Conservation (phyloP, 1,139 yeast species). For the Nakaseomyces nivariensis region DNA sequence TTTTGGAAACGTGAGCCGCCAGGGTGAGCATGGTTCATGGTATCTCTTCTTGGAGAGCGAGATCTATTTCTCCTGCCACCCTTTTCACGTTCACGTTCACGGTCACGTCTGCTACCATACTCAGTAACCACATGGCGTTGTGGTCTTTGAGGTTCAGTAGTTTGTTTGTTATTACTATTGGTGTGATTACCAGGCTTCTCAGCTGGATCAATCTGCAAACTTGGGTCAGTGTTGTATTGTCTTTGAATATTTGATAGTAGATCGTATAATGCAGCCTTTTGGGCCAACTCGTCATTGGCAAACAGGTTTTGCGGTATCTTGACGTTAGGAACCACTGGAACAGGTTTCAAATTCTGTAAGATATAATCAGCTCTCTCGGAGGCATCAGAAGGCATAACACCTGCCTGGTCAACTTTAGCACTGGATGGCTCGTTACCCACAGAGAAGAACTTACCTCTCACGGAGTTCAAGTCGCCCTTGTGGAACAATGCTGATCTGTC, state of each 20-base stretch:
- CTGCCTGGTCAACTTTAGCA: conserved; percentile 16
- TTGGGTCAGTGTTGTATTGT: conserved; percentile 11
- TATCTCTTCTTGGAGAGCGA: conserved; percentile 25
- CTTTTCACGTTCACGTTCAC: conserved; percentile 22
- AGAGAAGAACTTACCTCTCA: conserved; percentile 52
- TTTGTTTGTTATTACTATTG: not conserved
- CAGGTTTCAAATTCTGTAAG: conserved; percentile 17
- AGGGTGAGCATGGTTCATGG: not conserved
- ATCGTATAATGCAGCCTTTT: conserved; percentile 38
- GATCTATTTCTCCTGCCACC: conserved; percentile 27
- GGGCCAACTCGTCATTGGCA: conserved; percentile 28
- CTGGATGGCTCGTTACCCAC: conserved; percentile 23
- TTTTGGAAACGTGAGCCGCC: not conserved
- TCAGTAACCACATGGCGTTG: conserved; percentile 16
- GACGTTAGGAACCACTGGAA: conserved; percentile 15
- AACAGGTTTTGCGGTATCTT: conserved; percentile 16
- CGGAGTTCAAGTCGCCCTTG: conserved; percentile 42
- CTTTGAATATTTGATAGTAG: conserved; percentile 33
- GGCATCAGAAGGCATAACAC: conserved; percentile 35
- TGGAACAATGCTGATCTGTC: conserved; percentile 73
- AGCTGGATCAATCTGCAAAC: conserved; percentile 6
- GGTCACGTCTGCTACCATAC: conserved; percentile 27
- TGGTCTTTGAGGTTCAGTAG: conserved; percentile 4
- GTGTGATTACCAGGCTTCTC: not conserved
- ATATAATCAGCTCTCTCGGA: conserved; percentile 34